Percentiles rank a stretch among this genome's conserved stretches.
Evolutionary conservation across 768 basidiomycete genomes (phyloP).

Genomic region (Chiua virens): DNA sequence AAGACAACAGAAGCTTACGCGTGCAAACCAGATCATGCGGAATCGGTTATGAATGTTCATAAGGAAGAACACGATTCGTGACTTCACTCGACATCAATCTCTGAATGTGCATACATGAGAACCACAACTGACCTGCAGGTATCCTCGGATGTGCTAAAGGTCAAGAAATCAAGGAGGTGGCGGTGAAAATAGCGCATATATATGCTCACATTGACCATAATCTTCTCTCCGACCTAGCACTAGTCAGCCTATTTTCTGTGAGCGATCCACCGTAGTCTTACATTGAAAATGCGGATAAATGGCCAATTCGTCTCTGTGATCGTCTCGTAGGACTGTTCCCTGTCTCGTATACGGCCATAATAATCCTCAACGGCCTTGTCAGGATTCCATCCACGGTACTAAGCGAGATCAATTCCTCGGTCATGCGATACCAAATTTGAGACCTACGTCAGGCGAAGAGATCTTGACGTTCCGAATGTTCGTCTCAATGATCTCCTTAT

Average conservation of each 20-base stretch:
- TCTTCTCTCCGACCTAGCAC: constrained; percentile 86
- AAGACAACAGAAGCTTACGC: constrained; percentile 50
- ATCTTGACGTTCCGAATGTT: constrained; percentile 98
- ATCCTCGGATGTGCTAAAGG: constrained; percentile 77
- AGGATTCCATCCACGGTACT: constrained; percentile 94
- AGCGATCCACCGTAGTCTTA: constrained; percentile 29
- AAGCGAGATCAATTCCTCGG: neutral
- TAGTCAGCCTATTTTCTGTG: constrained; percentile 7
- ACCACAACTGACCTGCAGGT: constrained; percentile 63
- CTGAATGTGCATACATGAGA: neutral
- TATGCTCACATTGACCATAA: constrained; percentile 81
- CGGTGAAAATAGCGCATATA: neutral
- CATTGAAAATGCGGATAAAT: constrained; percentile 93
- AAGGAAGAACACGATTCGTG: constrained; percentile 95
- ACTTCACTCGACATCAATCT: constrained; percentile 44
- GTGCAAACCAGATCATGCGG: constrained; percentile 93
- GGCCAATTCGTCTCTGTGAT: constrained; percentile 91
- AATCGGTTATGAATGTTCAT: constrained; percentile 98
- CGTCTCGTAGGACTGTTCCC: constrained; percentile 87
- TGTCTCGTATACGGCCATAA: constrained; percentile 81
- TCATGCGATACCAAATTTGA: neutral
- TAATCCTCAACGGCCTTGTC: constrained; percentile 93
- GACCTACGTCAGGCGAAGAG: constrained; percentile 91
- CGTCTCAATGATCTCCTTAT: constrained; percentile 87
- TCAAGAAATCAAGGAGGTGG: neutral